A percentile compares a stretch with the other conserved stretches of the same genome.
Conservation (phyloP, 768 basidiomycete genomes). For the Galerina marginata region DNA sequence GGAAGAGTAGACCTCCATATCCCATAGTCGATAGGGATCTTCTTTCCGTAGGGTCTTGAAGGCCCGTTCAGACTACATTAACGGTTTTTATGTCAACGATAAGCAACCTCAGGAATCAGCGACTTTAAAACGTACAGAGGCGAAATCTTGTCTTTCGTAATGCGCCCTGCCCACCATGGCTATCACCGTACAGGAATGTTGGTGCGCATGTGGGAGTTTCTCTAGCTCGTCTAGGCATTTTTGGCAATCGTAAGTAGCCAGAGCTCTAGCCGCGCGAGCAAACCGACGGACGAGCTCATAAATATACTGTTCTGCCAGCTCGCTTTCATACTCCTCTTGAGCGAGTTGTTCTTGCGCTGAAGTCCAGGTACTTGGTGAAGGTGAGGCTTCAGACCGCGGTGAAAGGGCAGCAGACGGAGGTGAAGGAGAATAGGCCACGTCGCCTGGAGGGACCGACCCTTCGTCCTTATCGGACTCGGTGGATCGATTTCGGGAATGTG, state of each 20-base stretch:
- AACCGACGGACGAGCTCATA: constrained; percentile 83
- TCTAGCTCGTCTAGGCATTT: constrained; percentile 79
- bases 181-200: constrained; percentile 77
- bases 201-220: constrained; percentile 73
- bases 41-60: constrained; percentile 82
- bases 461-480: constrained; percentile 78
- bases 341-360: constrained; percentile 71
- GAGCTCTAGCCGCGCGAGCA: constrained; percentile 76
- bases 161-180: constrained; percentile 86
- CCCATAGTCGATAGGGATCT: constrained; percentile 88
- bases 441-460: constrained; percentile 51
- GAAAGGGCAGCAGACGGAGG: constrained; percentile 64
- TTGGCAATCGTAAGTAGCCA: constrained; percentile 78
- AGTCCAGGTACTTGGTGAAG: constrained; percentile 67
- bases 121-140: constrained; percentile 64
- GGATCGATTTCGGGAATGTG: constrained; percentile 63
- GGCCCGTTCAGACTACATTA: constrained; percentile 81
- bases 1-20: constrained; percentile 97
- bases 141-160: constrained; percentile 90
- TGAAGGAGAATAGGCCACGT: constrained; percentile 64
- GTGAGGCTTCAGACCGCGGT: constrained; percentile 67
- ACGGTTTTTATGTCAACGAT: constrained; percentile 31
- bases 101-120: constrained; percentile 25
- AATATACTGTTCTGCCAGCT: constrained; percentile 82
- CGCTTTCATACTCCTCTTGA: constrained; percentile 71